These are phyloP conservation scores for Diaporthe sp. DNA, from an alignment of 2,329 filamentous ascomycete genomes.

Conservation along the genomic window DNA sequence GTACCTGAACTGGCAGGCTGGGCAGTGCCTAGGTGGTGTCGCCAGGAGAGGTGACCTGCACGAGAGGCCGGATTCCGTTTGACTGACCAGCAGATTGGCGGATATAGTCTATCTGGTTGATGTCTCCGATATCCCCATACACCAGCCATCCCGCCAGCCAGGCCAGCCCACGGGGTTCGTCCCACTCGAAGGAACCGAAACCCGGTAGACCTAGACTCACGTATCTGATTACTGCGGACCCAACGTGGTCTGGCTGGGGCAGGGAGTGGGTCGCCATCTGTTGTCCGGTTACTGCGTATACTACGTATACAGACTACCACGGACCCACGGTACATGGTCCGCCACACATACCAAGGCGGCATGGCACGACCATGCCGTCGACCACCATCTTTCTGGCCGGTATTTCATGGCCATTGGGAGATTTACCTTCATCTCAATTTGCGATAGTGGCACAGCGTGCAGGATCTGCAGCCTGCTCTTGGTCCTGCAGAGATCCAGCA, in stretches of 20 bases:
- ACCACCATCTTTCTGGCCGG: not conserved
- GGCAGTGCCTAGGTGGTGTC: not conserved
- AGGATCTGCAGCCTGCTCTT: conserved; percentile 29
- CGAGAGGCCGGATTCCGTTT: not conserved
- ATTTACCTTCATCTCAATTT: not conserved
- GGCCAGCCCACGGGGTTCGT: conserved; percentile 28
- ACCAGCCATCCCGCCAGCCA: conserved; percentile 19
- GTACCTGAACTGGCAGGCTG: conserved; percentile 26
- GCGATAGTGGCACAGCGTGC: conserved; percentile 16
- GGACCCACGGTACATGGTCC: conserved; percentile 9
- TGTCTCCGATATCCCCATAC: conserved; percentile 16
- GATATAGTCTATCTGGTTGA: not conserved
- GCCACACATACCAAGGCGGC: conserved; percentile 27
- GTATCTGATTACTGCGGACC: conserved; percentile 14
- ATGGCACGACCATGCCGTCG: conserved; percentile 5
- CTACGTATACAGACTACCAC: not conserved
- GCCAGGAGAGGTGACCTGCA: not conserved
- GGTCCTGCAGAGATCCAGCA: conserved; percentile 26
- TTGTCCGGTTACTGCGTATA: conserved; percentile 3
- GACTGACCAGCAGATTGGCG: not conserved
- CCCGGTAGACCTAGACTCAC: conserved; percentile 24
- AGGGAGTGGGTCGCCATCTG: conserved; percentile 16
- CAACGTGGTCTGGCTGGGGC: conserved; percentile 26
- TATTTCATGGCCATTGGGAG: conserved; percentile 3
- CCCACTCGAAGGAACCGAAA: conserved; percentile 32